Conservation (phyloP, 1,139 yeast species). For the Blastobotrys capitulatus region DNA sequence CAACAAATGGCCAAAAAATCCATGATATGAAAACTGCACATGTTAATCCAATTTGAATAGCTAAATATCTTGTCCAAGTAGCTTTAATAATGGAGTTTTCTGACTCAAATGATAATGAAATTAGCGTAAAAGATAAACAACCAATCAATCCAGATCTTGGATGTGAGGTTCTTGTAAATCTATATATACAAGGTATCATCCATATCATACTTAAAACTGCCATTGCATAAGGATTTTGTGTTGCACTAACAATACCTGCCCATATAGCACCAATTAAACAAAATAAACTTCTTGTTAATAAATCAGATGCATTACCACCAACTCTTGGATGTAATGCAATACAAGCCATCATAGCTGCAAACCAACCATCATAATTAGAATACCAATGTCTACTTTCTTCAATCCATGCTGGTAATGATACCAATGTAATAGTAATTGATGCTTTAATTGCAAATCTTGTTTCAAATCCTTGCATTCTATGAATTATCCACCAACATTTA, state of each 20-base stretch:
- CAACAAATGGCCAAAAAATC: slow-evolving; percentile 47
- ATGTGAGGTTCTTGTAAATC: slow-evolving; percentile 30
- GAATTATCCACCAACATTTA: slow-evolving; percentile 37
- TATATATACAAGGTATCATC: slow-evolving; percentile 33
- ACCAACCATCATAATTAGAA: slow-evolving; percentile 39
- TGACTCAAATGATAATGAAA: slow-evolving; percentile 29
- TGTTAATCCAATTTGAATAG: slow-evolving; percentile 38
- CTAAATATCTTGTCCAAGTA: slow-evolving; percentile 39
- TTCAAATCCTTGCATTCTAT: slow-evolving; percentile 35
- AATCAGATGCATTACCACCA: slow-evolving; percentile 39
- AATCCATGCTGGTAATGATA: slow-evolving; percentile 43
- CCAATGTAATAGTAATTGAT: slow-evolving; percentile 34
- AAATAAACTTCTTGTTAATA: slow-evolving; percentile 33
- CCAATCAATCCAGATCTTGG: slow-evolving; percentile 43
- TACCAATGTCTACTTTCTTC: slow-evolving; percentile 39
- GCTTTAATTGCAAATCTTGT: slow-evolving; percentile 42
- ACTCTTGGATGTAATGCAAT: slow-evolving; percentile 40
- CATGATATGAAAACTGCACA: slow-evolving; percentile 39
- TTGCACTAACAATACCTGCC: slow-evolving; percentile 42
- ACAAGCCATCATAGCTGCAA: slow-evolving; percentile 40
- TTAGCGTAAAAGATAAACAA: slow-evolving; percentile 38
- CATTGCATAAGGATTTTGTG: slow-evolving; percentile 38
- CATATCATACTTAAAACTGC: slow-evolving; percentile 39
- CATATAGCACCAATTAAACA: slow-evolving; percentile 41
- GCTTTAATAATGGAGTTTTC: slow-evolving; percentile 19